These are phyloP conservation scores for Trichoderma oligosporum DNA, from an alignment of 2,329 filamentous ascomycete genomes.

Conservation along the genomic window DNA sequence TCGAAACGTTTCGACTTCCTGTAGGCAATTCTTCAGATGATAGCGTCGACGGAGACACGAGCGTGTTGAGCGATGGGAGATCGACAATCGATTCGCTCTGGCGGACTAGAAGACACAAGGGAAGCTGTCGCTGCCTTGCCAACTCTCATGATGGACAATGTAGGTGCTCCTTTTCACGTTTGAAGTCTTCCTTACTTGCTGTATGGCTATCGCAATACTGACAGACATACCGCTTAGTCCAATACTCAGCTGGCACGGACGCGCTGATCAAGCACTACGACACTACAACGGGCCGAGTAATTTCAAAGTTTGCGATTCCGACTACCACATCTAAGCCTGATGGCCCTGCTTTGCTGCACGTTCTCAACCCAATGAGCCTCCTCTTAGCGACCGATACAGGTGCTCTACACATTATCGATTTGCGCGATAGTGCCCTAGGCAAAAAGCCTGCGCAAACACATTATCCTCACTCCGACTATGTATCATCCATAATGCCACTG, in stretches of 20 bases:
- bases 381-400: conserved; percentile 89
- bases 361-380: conserved; percentile 80
- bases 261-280: conserved; percentile 56
- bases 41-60: conserved; percentile 48
- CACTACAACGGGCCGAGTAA: conserved; percentile 61
- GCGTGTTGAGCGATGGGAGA: conserved; percentile 57
- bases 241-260: conserved; percentile 63
- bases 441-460: conserved; percentile 73
- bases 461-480: conserved; percentile 86
- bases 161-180: conserved; percentile 38
- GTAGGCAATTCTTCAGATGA: conserved; percentile 48
- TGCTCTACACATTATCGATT: conserved; percentile 81
- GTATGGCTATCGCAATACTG: conserved; percentile 3
- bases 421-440: conserved; percentile 59
- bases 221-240: conserved; percentile 37
- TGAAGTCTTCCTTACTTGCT: not conserved
- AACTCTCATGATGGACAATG: conserved; percentile 75
- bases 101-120: conserved; percentile 87
- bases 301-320: conserved; percentile 78
- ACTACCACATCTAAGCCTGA: conserved; percentile 54
- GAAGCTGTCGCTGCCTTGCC: conserved; percentile 78
- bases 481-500: conserved; percentile 81
- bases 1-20: conserved; percentile 76
- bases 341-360: conserved; percentile 75
- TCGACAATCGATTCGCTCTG: conserved; percentile 78